Evolutionary conservation across 2,329 filamentous ascomycete species (phyloP), one percentile per base, ranked within the genome.

Genomic region (Capronia epimyces): DNA sequence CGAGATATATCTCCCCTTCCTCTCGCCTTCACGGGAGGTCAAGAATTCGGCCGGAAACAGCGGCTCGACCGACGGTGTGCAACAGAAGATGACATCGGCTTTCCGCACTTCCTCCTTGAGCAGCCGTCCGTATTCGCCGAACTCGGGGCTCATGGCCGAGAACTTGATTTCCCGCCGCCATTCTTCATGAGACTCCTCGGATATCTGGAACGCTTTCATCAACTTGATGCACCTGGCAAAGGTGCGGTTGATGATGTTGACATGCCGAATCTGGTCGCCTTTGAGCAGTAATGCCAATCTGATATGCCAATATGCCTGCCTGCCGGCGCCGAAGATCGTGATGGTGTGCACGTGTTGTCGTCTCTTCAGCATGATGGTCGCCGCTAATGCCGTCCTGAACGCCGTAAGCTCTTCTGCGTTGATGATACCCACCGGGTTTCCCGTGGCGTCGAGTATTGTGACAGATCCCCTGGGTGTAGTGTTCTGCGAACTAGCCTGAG

Each of bases 291-390:
- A 76, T 0, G 90, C 84, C 3, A 97, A 78, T 1, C 89, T 84
- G 37, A 95, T 81, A 66, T 96, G 91, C 90, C 90, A 97, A 72
- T 91, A 95, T 10, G 91, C 91, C 71, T 96, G 90, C 60, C 85
- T 82, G 40, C 91, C 91, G 27, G 86, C 84, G 20, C 91, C 91
- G 66, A 96, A 97, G 46, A 95, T 84, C 12, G 85, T 83, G 9
- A 96, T 65, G 12, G 83, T 87, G 64, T 84, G 83, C 36, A 95
- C 84, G 22, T 78, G 78, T 49, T 78, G 74, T 49, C 91, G 86
- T 62, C 68, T 77, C 63, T 80, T 80, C 15, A 84, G 74, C 59
- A 85, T 72, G 50, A 83, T 79, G 10, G 78, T 77, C 4, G 72
- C 63, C 0, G 79, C 79, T 10, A 87, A 69, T 0, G 83, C 80